phyloP scores from a whole-genome alignment of 2,329 filamentous ascomycete species.

The Aspergillus amoenus region DNA sequence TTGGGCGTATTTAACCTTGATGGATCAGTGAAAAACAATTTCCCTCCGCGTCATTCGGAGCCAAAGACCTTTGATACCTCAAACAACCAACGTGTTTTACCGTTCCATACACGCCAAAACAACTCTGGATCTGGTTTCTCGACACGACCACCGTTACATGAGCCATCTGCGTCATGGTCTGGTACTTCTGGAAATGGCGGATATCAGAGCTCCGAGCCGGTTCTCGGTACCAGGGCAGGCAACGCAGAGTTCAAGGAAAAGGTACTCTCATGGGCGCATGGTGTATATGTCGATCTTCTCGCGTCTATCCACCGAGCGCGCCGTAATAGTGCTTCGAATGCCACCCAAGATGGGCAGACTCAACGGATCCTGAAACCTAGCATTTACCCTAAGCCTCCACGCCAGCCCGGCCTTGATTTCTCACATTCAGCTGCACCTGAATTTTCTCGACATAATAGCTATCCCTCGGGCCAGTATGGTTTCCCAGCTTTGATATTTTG shows the following conservation, averaged over 20 bases:
- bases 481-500: constrained; percentile 18
- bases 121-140: constrained; percentile 22
- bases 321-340: constrained; percentile 50
- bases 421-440: constrained; percentile 33
- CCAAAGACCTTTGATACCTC: constrained; percentile 30
- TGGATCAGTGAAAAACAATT: constrained; percentile 33
- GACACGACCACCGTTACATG: constrained; percentile 21
- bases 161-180: constrained; percentile 29
- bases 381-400: constrained; percentile 63
- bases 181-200: constrained; percentile 18
- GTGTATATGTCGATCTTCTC: constrained; percentile 69
- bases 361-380: constrained; percentile 52
- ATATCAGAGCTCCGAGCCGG: constrained; percentile 23
- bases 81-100: constrained; percentile 27
- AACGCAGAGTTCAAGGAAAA: constrained; percentile 65
- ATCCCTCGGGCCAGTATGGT: constrained; percentile 38
- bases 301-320: constrained; percentile 60
- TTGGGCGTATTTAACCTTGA: constrained; percentile 29
- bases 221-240: constrained; percentile 26
- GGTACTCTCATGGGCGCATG: constrained; percentile 68
- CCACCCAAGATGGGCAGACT: constrained; percentile 39
- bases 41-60: constrained; percentile 39
- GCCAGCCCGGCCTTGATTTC: constrained; percentile 55
- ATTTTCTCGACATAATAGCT: constrained; percentile 34
- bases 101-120: constrained; percentile 27